A percentile compares a stretch with the other conserved stretches of the same genome.
phyloP scores from a whole-genome alignment of 1,284 basidiomycete species.

The Leucoagaricus sp. region DNA sequence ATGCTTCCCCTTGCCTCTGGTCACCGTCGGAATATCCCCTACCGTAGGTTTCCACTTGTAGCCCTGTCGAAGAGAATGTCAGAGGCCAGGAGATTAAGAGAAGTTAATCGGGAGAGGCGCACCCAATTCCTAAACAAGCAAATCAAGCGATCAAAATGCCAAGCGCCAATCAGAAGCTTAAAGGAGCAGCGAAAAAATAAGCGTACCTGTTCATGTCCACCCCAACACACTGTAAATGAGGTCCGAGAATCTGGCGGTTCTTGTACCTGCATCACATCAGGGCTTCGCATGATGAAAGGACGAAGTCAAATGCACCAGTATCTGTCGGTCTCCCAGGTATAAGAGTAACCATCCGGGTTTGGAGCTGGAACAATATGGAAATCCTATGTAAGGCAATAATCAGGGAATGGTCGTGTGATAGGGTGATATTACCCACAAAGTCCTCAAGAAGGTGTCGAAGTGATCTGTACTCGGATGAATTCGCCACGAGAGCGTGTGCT shows the following conservation, averaged over 20 bases:
- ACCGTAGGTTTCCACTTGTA: conserved; percentile 59
- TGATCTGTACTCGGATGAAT: conserved; percentile 47
- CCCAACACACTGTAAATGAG: conserved; percentile 58
- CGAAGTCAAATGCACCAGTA: conserved; percentile 54
- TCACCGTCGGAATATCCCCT: conserved; percentile 23
- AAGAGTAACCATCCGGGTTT: conserved; percentile 85
- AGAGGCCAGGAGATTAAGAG: conserved; percentile 1
- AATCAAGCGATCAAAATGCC: background rate
- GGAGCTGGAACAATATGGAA: conserved; percentile 80
- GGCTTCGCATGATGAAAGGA: background rate
- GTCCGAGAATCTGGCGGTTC: conserved; percentile 65
- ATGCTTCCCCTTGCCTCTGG: conserved; percentile 19
- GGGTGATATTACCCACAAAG: conserved; percentile 42
- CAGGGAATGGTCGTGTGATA: background rate
- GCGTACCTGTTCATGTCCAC: conserved; percentile 77
- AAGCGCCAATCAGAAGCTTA: background rate
- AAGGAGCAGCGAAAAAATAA: background rate
- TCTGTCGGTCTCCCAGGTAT: conserved; percentile 67
- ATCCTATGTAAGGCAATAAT: conserved; percentile 37
- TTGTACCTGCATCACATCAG: conserved; percentile 39
- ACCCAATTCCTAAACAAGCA: conserved; percentile 65
- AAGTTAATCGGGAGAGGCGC: conserved; percentile 17
- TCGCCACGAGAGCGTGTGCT: conserved; percentile 65
- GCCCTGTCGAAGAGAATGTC: conserved; percentile 38
- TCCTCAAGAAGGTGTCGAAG: conserved; percentile 52